Percentiles rank a stretch among this genome's conserved stretches.
Evolutionary conservation across 495 filamentous ascomycete genomes (phyloP).

Genomic region (Chaetomium fimeti): DNA sequence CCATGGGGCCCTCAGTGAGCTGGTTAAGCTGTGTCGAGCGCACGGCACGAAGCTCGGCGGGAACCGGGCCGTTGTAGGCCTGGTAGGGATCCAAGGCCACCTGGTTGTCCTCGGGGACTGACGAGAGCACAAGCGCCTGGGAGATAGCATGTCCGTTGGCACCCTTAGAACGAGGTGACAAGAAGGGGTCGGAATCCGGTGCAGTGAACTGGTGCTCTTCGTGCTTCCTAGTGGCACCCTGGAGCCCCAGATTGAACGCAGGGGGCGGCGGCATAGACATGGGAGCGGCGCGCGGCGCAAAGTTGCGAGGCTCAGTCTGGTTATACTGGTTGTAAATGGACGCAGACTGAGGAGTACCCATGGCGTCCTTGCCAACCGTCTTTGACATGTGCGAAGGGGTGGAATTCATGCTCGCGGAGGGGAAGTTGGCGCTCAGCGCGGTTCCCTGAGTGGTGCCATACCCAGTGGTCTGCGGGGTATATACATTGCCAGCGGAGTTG

Average conservation of each 20-base stretch:
- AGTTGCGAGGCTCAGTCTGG: constrained; percentile 32
- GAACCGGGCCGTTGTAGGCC: not conserved
- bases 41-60: constrained; percentile 17
- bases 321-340: constrained; percentile 18
- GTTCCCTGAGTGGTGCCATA: not conserved
- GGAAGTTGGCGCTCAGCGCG: not conserved
- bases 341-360: not conserved
- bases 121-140: not conserved
- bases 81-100: not conserved
- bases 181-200: constrained; percentile 17
- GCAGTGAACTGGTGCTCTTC: not conserved
- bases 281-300: constrained; percentile 22
- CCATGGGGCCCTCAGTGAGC: constrained; percentile 25
- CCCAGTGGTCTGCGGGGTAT: not conserved
- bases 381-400: constrained; percentile 25
- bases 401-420: not conserved
- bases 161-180: not conserved
- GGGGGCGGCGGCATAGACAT: constrained; percentile 19
- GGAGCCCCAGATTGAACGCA: constrained; percentile 11
- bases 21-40: constrained; percentile 36
- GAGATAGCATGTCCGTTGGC: not conserved
- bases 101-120: constrained; percentile 12
- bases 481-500: not conserved
- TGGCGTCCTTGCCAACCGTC: constrained; percentile 6
- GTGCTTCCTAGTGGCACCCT: not conserved